Evolutionary conservation across 2,329 filamentous ascomycete species (phyloP), one percentile per base, ranked within the genome.

Genomic region (Aureobasidium sp.): DNA sequence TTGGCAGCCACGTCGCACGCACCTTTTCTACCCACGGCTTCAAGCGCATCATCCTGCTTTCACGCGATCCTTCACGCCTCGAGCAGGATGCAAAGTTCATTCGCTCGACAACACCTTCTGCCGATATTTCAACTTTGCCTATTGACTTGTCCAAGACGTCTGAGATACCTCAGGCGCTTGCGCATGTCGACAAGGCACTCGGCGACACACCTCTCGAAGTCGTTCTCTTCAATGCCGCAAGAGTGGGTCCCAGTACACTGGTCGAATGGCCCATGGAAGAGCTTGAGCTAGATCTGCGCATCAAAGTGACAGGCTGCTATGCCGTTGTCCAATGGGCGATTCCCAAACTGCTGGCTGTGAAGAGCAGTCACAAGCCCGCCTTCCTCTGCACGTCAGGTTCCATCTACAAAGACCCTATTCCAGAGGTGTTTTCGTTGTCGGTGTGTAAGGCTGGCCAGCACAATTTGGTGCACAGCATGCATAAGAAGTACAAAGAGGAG

Each of bases 171-270:
- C 67, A 65, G 13, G 74, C 74, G 0, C 71, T 83, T 5, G 67
- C 72, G 7, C 70, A 79, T 41, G 72, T 79, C 5, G 56, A 59
- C 44, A 39, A 59, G 9, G 77, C 78, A n/a, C 70, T 73, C 1
- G 71, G 76, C 51, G 77, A 76, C 20, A 65, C 68, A 1, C 42
- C 42, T 6, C 70, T 82, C 1, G 78, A 81, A 51, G 78, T 77
- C 26, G 72, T 83, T 3, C 76, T 81, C 47, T 83, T 78, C 73
- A 84, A 84, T 65, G 80, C 81, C 0, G 81, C 81, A 3, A 70
- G 78, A 0, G 77, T 83, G 1, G 73, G 73, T 7, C 73, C 75
- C 0, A 76, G 74, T 27, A 70, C 73, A 3, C 71, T 80, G 0
- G 68, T 83, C 7, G 71, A 75, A 37, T 76, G 77, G 53, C 68